Base-by-base conservation (phyloP, 805 yeast species). In the Clavispora santaluciae region DNA sequence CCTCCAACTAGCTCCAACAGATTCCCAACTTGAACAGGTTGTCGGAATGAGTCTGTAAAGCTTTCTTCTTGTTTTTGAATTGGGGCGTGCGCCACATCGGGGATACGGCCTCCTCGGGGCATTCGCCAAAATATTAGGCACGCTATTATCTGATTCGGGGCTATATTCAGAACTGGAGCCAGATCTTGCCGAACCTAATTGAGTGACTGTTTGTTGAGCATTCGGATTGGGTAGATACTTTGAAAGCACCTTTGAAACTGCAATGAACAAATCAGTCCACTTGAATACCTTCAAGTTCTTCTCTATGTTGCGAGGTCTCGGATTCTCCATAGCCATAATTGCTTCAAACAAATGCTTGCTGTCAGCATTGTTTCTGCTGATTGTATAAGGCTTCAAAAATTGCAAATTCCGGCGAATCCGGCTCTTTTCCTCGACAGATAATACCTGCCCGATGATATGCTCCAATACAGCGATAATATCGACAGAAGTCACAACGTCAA, bases 301-400 rank as follows among this genome's bases (percentile, higher is more conserved):
- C 50, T 79, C 87, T 34, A 82, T 82, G 48, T 79, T 80, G 31
- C 88, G 63, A 5, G 88, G 88, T 48, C 78, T 68, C 2, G 88
- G 88, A 41, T 69, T 69, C 22, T 74, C 75, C 66, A 75, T 81
- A 23, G 69, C 60, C 87, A 82, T 82, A 26, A 82, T 71, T 37
- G 45, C 22, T 46, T 61, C 34, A 66, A 66, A 46, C 31, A 49
- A 43, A 18, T 41, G 43, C 12, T 39, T 36, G 22, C 52, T 53
- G 9, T 53, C 49, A 30, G 56, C 51, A 40, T 66, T 64, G 4
- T 71, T 58, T 46, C 81, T 73, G 15, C 80, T 70, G 11, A 82
- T 70, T 0, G 87, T 82, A 33, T 65, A 55, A 2, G 88, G 86
- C 49, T 75, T 75, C 47, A 79, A 68, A 13, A 77, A 77, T 51